Percentiles rank a stretch among this genome's conserved stretches.
Evolutionary conservation across 2,329 filamentous ascomycete genomes (phyloP).

Genomic region (Cadophora sp.): DNA sequence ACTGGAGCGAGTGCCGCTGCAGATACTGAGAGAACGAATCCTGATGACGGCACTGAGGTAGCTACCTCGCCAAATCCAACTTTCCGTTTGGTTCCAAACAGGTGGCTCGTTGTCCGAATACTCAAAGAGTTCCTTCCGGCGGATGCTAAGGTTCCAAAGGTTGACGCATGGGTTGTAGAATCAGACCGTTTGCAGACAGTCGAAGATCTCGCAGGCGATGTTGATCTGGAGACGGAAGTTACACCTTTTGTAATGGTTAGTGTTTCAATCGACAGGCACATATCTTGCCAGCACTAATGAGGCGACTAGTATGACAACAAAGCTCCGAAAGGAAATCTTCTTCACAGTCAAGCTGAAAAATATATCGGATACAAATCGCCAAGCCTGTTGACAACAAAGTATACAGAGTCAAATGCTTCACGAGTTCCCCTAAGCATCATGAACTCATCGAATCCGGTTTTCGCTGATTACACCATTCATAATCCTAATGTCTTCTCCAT

Average conservation of each 20-base stretch:
- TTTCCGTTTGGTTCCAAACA: conserved; percentile 17
- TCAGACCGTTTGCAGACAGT: conserved; percentile 46
- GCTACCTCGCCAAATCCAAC: conserved; percentile 9
- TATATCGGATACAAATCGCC: conserved; percentile 47
- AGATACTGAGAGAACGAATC: not conserved
- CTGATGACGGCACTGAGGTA: conserved; percentile 2
- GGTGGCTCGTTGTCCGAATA: conserved; percentile 21
- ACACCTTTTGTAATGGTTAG: conserved; percentile 47
- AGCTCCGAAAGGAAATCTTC: not conserved
- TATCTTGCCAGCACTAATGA: not conserved
- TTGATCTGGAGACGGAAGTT: conserved; percentile 50
- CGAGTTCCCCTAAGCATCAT: conserved; percentile 17
- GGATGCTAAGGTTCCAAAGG: conserved; percentile 3
- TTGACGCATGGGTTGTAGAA: conserved; percentile 48
- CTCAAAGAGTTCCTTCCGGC: conserved; percentile 33
- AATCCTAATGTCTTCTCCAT: conserved; percentile 31
- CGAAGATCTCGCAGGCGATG: conserved; percentile 40
- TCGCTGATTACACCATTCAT: conserved; percentile 27
- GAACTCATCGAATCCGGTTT: conserved; percentile 25
- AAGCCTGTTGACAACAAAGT: not conserved
- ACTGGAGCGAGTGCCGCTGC: conserved; percentile 26
- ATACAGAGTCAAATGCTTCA: not conserved
- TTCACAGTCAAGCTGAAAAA: conserved; percentile 48
- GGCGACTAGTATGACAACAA: conserved; percentile 10
- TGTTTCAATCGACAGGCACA: not conserved